These are phyloP conservation scores for Pseudohyphozyma bogoriensis DNA, from an alignment of 768 basidiomycete species.

Conservation along the genomic window DNA sequence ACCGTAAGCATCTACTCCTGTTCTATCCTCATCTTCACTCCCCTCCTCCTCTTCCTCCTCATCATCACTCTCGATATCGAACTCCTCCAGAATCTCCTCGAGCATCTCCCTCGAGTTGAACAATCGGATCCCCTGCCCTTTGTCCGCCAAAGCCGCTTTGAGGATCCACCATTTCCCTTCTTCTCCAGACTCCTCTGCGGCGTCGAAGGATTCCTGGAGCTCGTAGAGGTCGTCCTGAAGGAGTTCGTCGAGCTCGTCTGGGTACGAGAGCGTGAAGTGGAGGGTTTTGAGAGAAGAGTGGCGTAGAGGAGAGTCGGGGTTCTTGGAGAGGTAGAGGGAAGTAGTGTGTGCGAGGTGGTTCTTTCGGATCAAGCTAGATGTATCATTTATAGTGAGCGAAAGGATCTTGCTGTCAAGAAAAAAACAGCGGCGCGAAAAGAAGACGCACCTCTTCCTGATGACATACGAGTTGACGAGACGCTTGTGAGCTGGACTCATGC, in stretches of 20 bases:
- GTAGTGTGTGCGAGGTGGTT: conserved; percentile 74
- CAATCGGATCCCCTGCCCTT: conserved; percentile 85
- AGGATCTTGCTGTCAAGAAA: too few relatives aligned
- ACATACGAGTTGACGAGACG: conserved; percentile 17
- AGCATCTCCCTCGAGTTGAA: conserved; percentile 69
- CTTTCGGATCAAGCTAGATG: conserved; percentile 75
- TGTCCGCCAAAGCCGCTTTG: conserved; percentile 95
- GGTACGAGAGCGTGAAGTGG: conserved; percentile 74
- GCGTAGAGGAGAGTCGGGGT: conserved; percentile 50
- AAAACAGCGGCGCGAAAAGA: background rate
- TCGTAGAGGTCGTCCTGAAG: conserved; percentile 91
- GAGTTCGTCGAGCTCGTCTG: conserved; percentile 89
- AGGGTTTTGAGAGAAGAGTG: conserved; percentile 60
- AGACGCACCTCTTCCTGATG: conserved; percentile 20
- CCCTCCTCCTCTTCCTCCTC: conserved; percentile 28
- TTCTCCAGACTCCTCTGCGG: conserved; percentile 33
- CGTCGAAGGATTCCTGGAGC: conserved; percentile 54
- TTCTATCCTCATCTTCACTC: background rate
- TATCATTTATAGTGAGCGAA: too few relatives aligned
- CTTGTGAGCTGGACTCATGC: background rate
- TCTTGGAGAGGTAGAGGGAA: conserved; percentile 61
- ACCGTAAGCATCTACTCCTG: conserved; percentile 28
- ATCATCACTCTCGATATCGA: conserved; percentile 46
- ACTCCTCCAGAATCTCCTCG: conserved; percentile 63
- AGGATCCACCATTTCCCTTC: conserved; percentile 72